A percentile compares a stretch with the other conserved stretches of the same genome.
Evolutionary conservation across 2,329 filamentous ascomycete genomes (phyloP).

Genomic region (Colletotrichum destructivum): DNA sequence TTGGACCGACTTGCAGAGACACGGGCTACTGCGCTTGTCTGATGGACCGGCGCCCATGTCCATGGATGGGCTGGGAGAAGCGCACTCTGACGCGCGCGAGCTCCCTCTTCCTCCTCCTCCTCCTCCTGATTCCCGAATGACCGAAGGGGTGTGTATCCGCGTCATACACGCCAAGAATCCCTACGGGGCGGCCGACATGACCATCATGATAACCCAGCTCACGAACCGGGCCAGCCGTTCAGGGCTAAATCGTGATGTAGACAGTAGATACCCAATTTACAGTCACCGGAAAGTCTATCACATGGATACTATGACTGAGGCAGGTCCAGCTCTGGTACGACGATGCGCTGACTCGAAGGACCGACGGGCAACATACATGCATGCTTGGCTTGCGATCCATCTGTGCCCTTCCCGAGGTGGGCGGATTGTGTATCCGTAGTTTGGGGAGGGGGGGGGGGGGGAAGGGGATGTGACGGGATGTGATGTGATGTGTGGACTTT

Average conservation of each 20-base stretch:
- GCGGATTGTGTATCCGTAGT: conserved; percentile 10
- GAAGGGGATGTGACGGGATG: conserved; percentile 17
- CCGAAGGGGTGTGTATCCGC: conserved; percentile 1
- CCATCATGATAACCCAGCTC: not conserved
- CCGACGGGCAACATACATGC: too few relatives aligned
- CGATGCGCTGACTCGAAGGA: conserved; percentile 28
- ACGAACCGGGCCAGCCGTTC: conserved; percentile 7
- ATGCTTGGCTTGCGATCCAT: not conserved
- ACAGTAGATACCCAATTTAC: not conserved
- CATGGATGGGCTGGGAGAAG: conserved; percentile 13
- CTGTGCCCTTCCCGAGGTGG: conserved; percentile 23
- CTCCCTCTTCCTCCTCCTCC: too few relatives aligned
- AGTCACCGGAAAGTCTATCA: not conserved
- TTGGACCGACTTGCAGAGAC: not conserved
- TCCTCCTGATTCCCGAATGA: not conserved
- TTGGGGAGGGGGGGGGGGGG: too few relatives aligned
- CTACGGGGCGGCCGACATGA: conserved; percentile 10
- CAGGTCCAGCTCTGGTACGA: conserved; percentile 23
- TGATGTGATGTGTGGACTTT: not conserved
- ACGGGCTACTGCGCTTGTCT: conserved; percentile 12
- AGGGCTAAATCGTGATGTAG: conserved; percentile 1
- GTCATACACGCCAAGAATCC: conserved; percentile 15
- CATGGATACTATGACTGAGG: conserved; percentile 6
- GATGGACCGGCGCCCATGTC: conserved; percentile 11
- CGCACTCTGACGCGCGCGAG: conserved; percentile 7